Conservation (phyloP, 2,329 filamentous ascomycete genomes). For the Alternaria sp. region DNA sequence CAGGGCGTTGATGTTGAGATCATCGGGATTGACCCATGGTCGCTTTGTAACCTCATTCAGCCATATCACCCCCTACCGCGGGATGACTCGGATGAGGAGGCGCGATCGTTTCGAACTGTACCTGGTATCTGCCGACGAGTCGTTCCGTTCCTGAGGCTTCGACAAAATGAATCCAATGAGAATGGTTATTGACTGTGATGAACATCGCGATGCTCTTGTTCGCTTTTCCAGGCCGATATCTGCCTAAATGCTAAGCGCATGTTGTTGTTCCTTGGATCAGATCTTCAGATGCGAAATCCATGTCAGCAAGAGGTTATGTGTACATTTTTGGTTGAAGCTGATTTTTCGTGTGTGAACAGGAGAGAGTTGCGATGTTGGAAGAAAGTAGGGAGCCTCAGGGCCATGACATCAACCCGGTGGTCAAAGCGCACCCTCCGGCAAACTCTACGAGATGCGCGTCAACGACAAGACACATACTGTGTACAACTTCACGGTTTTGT, state of each 20-base stretch:
- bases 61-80: neutral
- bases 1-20: neutral
- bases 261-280: neutral
- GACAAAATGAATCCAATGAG: neutral
- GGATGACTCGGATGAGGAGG: conserved; percentile 1
- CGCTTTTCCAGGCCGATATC: neutral
- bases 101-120: neutral
- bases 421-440: conserved; percentile 1
- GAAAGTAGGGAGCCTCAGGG: neutral
- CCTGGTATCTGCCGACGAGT: neutral
- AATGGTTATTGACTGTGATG: neutral
- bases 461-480: neutral
- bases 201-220: neutral
- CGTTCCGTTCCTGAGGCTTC: neutral
- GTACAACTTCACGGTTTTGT: neutral
- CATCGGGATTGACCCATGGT: conserved; percentile 1
- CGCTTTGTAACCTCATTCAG: neutral
- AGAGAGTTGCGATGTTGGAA: neutral
- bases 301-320: no score
- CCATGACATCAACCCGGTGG: neutral
- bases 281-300: no score
- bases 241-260: neutral
- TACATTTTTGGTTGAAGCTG: neutral
- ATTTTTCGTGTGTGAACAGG: neutral
- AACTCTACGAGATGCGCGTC: neutral